phyloP scores from a whole-genome alignment of 768 basidiomycete genomes.

The Aureoboletus auriporus region DNA sequence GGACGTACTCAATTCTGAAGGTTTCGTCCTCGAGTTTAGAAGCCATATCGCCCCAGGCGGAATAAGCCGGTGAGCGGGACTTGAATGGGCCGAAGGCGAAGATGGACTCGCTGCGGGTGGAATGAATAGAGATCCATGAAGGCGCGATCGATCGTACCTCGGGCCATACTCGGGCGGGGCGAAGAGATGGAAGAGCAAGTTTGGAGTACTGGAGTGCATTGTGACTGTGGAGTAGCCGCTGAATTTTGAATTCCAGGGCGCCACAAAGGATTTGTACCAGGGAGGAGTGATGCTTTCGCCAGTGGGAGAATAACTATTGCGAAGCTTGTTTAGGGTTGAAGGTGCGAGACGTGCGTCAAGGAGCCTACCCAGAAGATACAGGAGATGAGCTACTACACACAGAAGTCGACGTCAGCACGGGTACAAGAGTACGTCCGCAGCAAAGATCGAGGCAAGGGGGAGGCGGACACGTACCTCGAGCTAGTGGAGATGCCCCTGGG shows the following conservation, averaged over 20 bases:
- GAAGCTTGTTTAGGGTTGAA: conserved; percentile 24
- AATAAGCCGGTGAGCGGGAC: conserved; percentile 48
- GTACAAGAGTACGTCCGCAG: conserved; percentile 24
- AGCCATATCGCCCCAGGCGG: conserved; percentile 74
- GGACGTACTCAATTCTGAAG: conserved; percentile 80
- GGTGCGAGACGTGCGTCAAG: conserved; percentile 27
- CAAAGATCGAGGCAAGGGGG: conserved; percentile 7
- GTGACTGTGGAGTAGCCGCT: conserved; percentile 46
- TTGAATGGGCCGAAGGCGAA: conserved; percentile 28
- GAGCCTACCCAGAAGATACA: conserved; percentile 37
- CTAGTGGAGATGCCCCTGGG: conserved; percentile 58
- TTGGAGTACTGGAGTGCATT: conserved; percentile 57
- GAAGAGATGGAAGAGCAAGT: conserved; percentile 69
- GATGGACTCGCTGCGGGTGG: conserved; percentile 36
- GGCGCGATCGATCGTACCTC: conserved; percentile 25
- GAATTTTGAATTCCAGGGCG: conserved; percentile 28
- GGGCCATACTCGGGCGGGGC: conserved; percentile 63
- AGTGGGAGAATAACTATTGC: conserved; percentile 27
- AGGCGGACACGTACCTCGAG: conserved; percentile 38
- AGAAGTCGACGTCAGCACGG: conserved; percentile 22
- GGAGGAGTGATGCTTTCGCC: conserved; percentile 23
- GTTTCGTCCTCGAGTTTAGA: conserved; percentile 64
- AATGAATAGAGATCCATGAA: conserved; percentile 14
- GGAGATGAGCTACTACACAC: conserved; percentile 22
- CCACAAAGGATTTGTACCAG: conserved; percentile 24